Percentiles rank a stretch among this genome's conserved stretches.
These are phyloP conservation scores for Vanrija sp. DNA, from an alignment of 1,284 basidiomycete genomes.

Conservation along the genomic window DNA sequence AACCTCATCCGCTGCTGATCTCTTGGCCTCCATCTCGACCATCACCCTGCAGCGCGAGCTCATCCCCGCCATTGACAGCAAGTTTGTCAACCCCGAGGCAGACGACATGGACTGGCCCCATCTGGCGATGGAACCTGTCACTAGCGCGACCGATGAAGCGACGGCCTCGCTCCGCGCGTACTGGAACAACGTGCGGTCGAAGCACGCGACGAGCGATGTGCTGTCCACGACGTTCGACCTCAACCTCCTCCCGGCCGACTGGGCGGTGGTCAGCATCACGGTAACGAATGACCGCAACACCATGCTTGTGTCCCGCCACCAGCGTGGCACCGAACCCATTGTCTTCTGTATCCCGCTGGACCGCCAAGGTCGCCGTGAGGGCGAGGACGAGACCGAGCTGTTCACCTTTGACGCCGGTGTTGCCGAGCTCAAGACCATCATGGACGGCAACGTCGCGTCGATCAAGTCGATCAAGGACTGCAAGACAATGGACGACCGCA, in stretches of 20 bases:
- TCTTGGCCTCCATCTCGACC: conserved; percentile 61
- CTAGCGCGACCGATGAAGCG: not conserved
- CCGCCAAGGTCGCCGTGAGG: conserved; percentile 70
- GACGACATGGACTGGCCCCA: conserved; percentile 67
- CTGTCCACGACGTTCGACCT: conserved; percentile 43
- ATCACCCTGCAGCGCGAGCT: conserved; percentile 73
- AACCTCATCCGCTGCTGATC: conserved; percentile 57
- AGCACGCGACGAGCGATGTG: conserved; percentile 52
- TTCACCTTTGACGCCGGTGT: conserved; percentile 73
- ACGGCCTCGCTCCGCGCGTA: conserved; percentile 6
- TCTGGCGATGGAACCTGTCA: conserved; percentile 30
- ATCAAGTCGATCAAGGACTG: conserved; percentile 49
- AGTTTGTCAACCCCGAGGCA: conserved; percentile 51
- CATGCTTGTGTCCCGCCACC: conserved; percentile 77
- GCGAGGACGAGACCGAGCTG: conserved; percentile 65
- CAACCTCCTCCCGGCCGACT: conserved; percentile 63
- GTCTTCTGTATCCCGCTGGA: conserved; percentile 83
- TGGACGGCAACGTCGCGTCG: conserved; percentile 59
- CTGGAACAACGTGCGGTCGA: conserved; percentile 52
- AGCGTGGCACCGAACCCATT: conserved; percentile 61
- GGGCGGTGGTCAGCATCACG: conserved; percentile 81
- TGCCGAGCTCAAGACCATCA: conserved; percentile 71
- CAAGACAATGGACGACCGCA: conserved; percentile 14
- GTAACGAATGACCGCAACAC: conserved; percentile 76
- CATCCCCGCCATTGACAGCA: conserved; percentile 46